Conservation (phyloP, 495 filamentous ascomycete species). For the Neurospora sp. region DNA sequence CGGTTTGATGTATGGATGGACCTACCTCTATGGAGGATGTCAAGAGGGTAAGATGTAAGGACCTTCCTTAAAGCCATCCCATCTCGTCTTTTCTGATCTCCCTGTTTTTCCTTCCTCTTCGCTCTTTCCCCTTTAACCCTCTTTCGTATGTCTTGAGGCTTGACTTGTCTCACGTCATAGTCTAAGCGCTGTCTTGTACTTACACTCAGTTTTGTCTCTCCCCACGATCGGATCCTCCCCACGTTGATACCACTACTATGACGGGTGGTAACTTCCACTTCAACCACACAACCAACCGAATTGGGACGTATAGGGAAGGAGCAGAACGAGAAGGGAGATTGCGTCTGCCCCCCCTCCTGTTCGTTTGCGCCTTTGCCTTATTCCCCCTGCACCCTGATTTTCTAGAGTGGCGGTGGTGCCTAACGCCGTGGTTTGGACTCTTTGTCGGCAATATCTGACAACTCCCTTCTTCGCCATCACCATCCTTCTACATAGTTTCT, state of each 20-base stretch:
- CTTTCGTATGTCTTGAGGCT: background rate
- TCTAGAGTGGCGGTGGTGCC: background rate
- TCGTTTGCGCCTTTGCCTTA: background rate
- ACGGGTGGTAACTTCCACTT: background rate
- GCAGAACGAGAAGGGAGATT: background rate
- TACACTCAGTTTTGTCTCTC: background rate
- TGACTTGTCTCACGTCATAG: background rate
- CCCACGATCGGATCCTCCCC: background rate
- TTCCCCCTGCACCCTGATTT: background rate
- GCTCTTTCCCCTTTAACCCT: background rate
- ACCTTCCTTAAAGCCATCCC: background rate
- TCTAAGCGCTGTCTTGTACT: background rate
- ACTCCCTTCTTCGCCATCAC: background rate
- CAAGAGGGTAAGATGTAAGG: background rate
- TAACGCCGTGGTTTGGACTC: background rate
- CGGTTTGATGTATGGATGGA: background rate
- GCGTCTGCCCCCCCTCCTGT: background rate
- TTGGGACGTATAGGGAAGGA: background rate
- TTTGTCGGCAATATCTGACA: background rate
- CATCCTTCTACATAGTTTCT: background rate
- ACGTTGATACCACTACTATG: background rate
- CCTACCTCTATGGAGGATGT: background rate
- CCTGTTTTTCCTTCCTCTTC: background rate
- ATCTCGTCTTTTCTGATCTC: background rate
- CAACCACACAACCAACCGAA: background rate